Evolutionary conservation across 2,329 filamentous ascomycete genomes (phyloP), one percentile per base, ranked within the genome.

Genomic region (Fusarium pseudoanthophilum): DNA sequence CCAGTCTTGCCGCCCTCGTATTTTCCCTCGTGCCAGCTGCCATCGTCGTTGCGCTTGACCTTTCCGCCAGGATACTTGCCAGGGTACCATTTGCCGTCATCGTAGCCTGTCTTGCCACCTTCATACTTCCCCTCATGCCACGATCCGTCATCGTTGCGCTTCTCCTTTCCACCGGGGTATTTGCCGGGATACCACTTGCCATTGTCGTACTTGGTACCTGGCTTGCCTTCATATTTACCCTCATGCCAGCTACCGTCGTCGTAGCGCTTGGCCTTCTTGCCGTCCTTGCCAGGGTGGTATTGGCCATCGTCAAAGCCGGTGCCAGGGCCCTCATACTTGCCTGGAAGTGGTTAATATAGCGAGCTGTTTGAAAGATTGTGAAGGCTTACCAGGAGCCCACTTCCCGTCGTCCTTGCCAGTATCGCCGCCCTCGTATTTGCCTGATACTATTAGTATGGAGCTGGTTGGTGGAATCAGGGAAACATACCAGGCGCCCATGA

Each of bases 1-100:
- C 20, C 14, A 30, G 30, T 30, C 9, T 30, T 10, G 30, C 30
- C 30, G 30, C 30, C 30, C 11, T 30, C 30, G 3, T 30, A 30
- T 30, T 72, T 72, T 6, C 69, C 70, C 4, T 40, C 40, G 4
- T 57, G 11, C 59, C 52, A 67, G 2, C 7, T 66, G 0, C 62
- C 52, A n/a, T 66, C 56, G 4, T 49, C 56, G 15, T 42, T 15
- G 5, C 63, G 64, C 63, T 62, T 67, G 7, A 11, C 39, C 40
- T 62, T 62, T 24, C 53, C 55, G 4, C 67, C 67, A 15, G 74
- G 73, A 16, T 75, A 75, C 45, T 75, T 75, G 34, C 71, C 71
- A 6, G 57, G 67, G 5, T 64, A 57, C 70, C 70, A 72, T n/a
- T 61, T 69, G 1, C 70, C 70, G 16, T 72, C 59, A 30, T 72